These are phyloP conservation scores for Thamnidium elegans DNA, from an alignment of 192 early-diverging fungal species.

Conservation along the genomic window DNA sequence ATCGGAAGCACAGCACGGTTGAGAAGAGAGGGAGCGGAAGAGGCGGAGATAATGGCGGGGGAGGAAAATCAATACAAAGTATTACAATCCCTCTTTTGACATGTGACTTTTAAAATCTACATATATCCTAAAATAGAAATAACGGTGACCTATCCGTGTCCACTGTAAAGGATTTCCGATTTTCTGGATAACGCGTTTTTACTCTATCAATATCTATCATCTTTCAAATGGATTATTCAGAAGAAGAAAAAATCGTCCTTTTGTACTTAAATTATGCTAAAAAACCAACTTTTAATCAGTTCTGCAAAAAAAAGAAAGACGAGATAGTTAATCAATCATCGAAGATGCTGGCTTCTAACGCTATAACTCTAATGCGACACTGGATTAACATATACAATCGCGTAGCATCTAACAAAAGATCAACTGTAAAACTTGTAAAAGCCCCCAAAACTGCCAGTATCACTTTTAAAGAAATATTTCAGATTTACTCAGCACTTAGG, in stretches of 20 bases:
- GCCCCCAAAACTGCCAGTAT: constrained; percentile 11
- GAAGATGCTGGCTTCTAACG: constrained; percentile 13
- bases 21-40: too few species aligned
- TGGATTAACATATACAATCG: constrained; percentile 13
- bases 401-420: constrained; percentile 13
- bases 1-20: too few species aligned
- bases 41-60: too few species aligned
- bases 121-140: too few species aligned
- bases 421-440: constrained; percentile 14
- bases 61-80: too few species aligned
- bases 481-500: constrained; percentile 12
- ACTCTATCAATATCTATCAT: constrained; percentile 10
- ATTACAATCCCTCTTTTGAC: too few species aligned
- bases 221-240: constrained; percentile 15
- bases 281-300: constrained; percentile 14
- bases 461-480: constrained; percentile 12
- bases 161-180: not conserved
- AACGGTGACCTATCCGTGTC: too few species aligned
- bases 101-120: too few species aligned
- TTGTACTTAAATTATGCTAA: not conserved
- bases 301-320: constrained; percentile 12
- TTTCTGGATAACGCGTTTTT: too few species aligned
- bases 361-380: constrained; percentile 11
- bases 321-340: constrained; percentile 11
- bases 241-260: constrained; percentile 16